These are phyloP conservation scores for Lasiosphaeria miniovina DNA, from an alignment of 495 filamentous ascomycete genomes.

Conservation along the genomic window DNA sequence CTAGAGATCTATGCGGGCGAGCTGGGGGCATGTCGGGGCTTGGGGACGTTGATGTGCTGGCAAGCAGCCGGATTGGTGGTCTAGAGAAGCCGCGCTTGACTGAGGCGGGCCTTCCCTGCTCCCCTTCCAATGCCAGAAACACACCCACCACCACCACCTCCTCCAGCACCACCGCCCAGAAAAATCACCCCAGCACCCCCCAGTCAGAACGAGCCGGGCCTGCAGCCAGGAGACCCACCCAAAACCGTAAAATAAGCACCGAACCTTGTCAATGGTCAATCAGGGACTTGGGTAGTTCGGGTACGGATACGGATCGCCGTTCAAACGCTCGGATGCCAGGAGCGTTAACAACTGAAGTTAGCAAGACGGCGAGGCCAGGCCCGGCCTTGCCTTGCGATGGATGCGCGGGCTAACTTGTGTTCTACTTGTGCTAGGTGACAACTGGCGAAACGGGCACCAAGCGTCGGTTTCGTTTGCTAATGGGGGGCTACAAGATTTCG, in stretches of 20 bases:
- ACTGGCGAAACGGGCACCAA: too few species aligned
- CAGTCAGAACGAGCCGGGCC: background rate
- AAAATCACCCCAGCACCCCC: background rate
- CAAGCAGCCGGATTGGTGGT: constrained; percentile 31
- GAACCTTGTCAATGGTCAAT: constrained; percentile 2
- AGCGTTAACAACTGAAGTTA: too few species aligned
- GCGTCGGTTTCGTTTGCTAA: too few species aligned
- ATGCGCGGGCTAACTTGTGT: too few species aligned
- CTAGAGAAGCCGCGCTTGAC: constrained; percentile 8
- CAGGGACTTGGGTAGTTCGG: constrained; percentile 2
- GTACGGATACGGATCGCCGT: background rate
- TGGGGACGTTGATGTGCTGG: constrained; percentile 36
- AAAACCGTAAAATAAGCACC: constrained; percentile 13
- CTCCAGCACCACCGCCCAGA: background rate
- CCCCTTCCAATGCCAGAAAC: background rate
- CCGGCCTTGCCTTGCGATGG: too few species aligned
- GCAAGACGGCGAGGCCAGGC: too few species aligned
- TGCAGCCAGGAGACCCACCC: constrained; percentile 6
- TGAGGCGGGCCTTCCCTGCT: constrained; percentile 13
- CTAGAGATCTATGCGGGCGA: constrained; percentile 30
- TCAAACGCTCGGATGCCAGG: background rate
- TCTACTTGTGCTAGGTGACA: too few species aligned
- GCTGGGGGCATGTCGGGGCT: constrained; percentile 29
- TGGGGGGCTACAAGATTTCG: too few species aligned
- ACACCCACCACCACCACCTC: too few species aligned